Percentiles rank a stretch among this genome's conserved stretches.
Evolutionary conservation across 306 rosid species (phyloP).

Genomic region (Cucurbita moschata): DNA sequence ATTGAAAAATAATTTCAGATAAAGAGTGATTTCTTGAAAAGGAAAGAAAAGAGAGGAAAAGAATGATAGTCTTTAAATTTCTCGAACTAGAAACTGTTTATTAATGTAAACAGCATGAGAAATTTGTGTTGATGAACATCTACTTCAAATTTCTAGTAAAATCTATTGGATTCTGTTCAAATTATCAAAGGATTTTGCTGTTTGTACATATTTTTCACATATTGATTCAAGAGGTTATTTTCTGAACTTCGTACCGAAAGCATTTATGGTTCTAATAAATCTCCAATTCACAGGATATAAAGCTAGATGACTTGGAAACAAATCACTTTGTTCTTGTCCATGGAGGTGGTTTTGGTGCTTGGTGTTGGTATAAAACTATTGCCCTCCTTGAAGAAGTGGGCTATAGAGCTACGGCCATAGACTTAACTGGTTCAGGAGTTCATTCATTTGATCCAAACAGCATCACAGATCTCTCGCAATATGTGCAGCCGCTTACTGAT

Average conservation of each 20-base stretch:
- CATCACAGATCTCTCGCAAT: conserved; percentile 51
- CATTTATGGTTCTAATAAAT: background rate
- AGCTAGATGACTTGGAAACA: conserved; percentile 77
- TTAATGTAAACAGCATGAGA: background rate
- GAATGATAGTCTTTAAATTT: background rate
- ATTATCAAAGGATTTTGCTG: background rate
- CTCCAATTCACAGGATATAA: conserved; percentile 33
- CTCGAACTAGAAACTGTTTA: background rate
- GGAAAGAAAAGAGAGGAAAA: background rate
- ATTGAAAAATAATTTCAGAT: background rate
- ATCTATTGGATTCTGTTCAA: background rate
- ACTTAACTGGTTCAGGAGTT: conserved; percentile 87
- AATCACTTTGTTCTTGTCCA: conserved; percentile 78
- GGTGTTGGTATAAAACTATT: conserved; percentile 99
- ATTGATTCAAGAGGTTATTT: background rate
- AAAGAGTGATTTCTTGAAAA: background rate
- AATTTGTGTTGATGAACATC: background rate
- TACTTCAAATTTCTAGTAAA: background rate
- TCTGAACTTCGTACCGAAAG: background rate
- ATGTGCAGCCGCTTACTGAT: conserved; percentile 71
- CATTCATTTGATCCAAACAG: conserved; percentile 59
- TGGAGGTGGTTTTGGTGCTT: conserved; percentile 98
- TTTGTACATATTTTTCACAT: background rate
- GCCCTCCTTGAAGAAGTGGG: conserved; percentile 87
- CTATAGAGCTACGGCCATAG: conserved; percentile 65